A percentile compares a stretch with the other conserved stretches of the same genome.
Conservation (phyloP, 2,329 filamentous ascomycete species). For the Blastomyces parvus region DNA sequence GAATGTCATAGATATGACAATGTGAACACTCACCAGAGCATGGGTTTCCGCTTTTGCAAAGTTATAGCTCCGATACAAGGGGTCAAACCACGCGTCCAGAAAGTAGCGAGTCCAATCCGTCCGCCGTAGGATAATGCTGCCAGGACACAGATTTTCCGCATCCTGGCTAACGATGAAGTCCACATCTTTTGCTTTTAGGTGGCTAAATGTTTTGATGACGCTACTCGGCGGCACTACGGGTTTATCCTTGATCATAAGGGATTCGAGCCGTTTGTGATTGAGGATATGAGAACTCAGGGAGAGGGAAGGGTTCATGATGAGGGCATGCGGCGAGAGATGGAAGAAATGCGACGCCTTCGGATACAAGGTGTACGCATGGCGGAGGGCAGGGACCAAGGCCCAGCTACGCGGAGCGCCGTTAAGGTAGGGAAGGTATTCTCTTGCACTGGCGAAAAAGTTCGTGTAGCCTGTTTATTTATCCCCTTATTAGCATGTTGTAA, state of each 20-base stretch:
- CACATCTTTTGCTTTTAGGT: slow-evolving; percentile 67
- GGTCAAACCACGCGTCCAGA: slow-evolving; percentile 92
- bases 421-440: slow-evolving; percentile 52
- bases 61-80: slow-evolving; percentile 85
- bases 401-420: slow-evolving; percentile 37
- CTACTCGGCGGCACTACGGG: slow-evolving; percentile 90
- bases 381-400: slow-evolving; percentile 70
- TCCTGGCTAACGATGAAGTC: slow-evolving; percentile 82
- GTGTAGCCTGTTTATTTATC: slow-evolving; percentile 57
- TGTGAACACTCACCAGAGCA: slow-evolving; percentile 57
- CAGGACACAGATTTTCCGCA: slow-evolving; percentile 62
- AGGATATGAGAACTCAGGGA: slow-evolving; percentile 64
- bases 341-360: slow-evolving; percentile 74
- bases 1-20: not conserved
- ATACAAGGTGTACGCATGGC: slow-evolving; percentile 75
- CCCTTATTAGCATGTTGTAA: slow-evolving; percentile 5
- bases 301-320: slow-evolving; percentile 75
- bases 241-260: slow-evolving; percentile 71
- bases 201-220: slow-evolving; percentile 87
- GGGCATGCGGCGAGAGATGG: slow-evolving; percentile 72
- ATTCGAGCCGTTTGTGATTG: slow-evolving; percentile 56
- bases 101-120: slow-evolving; percentile 91
- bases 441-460: slow-evolving; percentile 68
- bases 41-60: slow-evolving; percentile 92
- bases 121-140: slow-evolving; percentile 69